Percentiles rank a stretch among this genome's conserved stretches.
These are phyloP conservation scores for Annona squamosa DNA, from an alignment of 164 flowering plant genomes.

Conservation along the genomic window DNA sequence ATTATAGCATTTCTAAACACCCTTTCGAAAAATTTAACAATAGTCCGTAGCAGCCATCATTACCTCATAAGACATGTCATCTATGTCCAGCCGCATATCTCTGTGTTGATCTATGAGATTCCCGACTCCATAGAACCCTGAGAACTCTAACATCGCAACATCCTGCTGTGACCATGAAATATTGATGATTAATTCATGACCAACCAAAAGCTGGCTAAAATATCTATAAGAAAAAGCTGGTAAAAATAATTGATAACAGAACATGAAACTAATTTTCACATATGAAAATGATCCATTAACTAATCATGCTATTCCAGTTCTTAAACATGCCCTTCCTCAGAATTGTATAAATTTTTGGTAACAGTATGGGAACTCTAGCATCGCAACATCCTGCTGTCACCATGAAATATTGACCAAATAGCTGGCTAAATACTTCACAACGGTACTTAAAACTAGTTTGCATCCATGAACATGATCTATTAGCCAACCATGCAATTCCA, in stretches of 20 bases:
- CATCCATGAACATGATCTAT: neutral
- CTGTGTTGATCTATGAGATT: conserved; percentile 53
- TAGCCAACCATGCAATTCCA: neutral
- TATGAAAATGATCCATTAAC: neutral
- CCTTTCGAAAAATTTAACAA: neutral
- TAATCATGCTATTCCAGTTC: neutral
- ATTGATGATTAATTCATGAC: neutral
- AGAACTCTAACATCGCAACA: conserved; percentile 52
- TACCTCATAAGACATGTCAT: conserved; percentile 97
- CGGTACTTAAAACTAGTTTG: no score
- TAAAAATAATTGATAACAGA: neutral
- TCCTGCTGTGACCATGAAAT: conserved; percentile 35
- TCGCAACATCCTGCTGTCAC: conserved; percentile 52
- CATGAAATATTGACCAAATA: neutral
- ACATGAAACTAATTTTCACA: no score
- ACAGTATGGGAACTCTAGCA: conserved; percentile 46
- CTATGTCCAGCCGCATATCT: conserved; percentile 90
- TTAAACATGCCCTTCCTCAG: neutral
- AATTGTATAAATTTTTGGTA: conserved; percentile 3
- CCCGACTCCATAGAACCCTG: conserved; percentile 43
- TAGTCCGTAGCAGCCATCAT: neutral
- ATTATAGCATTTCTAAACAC: neutral
- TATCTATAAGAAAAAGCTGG: neutral
- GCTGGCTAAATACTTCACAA: neutral
- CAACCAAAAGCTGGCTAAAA: neutral